Evolutionary conservation across 192 early-diverging fungal species (phyloP).

Genomic region (Coemansia sp.): DNA sequence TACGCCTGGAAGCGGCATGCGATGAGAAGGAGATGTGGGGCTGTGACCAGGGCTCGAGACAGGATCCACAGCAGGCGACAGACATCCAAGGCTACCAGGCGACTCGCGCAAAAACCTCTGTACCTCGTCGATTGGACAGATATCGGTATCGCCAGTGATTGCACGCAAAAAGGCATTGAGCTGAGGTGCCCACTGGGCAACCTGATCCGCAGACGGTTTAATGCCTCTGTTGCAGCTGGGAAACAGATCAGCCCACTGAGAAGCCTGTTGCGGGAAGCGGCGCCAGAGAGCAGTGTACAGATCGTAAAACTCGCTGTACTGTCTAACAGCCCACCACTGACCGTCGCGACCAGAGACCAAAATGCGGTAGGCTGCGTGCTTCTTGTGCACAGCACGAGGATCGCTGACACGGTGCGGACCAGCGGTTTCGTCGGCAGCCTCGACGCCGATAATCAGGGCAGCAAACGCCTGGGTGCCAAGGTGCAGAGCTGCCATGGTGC

Average conservation of each 20-base stretch:
- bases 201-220: conserved; percentile 36
- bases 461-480: conserved; percentile 42
- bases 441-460: conserved; percentile 49
- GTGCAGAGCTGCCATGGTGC: conserved; percentile 41
- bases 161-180: conserved; percentile 49
- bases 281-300: conserved; percentile 30
- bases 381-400: conserved; percentile 20
- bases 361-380: conserved; percentile 44
- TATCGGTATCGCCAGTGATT: conserved; percentile 44
- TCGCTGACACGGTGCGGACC: conserved; percentile 17
- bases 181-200: conserved; percentile 43
- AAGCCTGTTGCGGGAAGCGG: conserved; percentile 26
- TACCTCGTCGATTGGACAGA: conserved; percentile 37
- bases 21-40: conserved; percentile 6
- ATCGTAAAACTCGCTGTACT: conserved; percentile 55
- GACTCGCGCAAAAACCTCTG: conserved; percentile 51
- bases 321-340: conserved; percentile 49
- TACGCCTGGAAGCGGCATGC: conserved; percentile 32
- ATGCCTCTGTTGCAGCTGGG: conserved; percentile 43
- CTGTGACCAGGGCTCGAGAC: conserved; percentile 4
- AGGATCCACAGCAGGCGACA: conserved; percentile 7
- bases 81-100: conserved; percentile 17
- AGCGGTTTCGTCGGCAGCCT: conserved; percentile 15
- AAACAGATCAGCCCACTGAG: conserved; percentile 41
- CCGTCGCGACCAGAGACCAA: conserved; percentile 49